Percentiles rank a stretch among this genome's conserved stretches.
phyloP scores from a whole-genome alignment of 1,139 yeast species.

The Scheffersomyces illinoinensis region DNA sequence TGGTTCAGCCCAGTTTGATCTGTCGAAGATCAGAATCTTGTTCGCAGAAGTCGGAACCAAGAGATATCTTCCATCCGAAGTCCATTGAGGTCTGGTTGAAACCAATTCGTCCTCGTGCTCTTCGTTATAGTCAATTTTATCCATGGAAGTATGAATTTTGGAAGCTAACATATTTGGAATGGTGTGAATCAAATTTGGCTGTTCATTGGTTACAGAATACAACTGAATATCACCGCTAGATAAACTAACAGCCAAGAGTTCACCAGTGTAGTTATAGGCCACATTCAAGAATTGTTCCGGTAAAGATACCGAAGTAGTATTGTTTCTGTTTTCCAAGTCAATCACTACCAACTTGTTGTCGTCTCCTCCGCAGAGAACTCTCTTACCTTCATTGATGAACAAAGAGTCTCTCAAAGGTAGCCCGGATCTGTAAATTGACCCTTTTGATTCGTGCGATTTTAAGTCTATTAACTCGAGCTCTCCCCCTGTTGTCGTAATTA shows the following conservation, averaged over 20 bases:
- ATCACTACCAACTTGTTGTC: conserved; percentile 63
- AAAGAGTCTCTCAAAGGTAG: conserved; percentile 66
- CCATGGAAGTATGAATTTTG: conserved; percentile 38
- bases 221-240: conserved; percentile 69
- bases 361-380: conserved; percentile 76
- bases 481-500: conserved; percentile 38
- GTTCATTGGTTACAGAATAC: conserved; percentile 55
- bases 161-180: conserved; percentile 40
- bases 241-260: conserved; percentile 60
- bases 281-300: conserved; percentile 61
- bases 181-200: conserved; percentile 37
- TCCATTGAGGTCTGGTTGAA: conserved; percentile 37
- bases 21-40: conserved; percentile 35
- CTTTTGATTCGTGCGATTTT: conserved; percentile 17
- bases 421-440: conserved; percentile 44
- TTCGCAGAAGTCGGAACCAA: conserved; percentile 54
- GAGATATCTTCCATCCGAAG: conserved; percentile 54
- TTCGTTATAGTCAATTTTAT: conserved; percentile 34
- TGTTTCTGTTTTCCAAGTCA: conserved; percentile 42
- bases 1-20: conserved; percentile 29
- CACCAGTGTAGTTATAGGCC: conserved; percentile 63
- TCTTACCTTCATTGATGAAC: conserved; percentile 70
- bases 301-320: conserved; percentile 35
- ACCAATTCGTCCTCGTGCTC: conserved; percentile 43
- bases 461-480: conserved; percentile 32